Conservation (phyloP, 2,329 filamentous ascomycete species). For the Neobulgaria alba region DNA sequence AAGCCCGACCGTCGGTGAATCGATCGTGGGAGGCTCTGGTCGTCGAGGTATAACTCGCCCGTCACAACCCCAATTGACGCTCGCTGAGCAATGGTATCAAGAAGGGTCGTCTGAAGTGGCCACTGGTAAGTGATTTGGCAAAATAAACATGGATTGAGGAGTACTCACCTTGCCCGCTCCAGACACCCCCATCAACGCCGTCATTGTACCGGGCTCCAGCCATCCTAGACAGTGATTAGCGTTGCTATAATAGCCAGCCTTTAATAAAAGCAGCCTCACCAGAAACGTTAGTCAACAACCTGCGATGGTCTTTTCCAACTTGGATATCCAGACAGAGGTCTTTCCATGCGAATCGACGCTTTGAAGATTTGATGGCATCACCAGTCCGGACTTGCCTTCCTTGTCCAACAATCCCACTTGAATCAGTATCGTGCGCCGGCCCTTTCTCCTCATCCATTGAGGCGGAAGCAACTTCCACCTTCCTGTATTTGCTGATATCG, state of each 20-base stretch:
- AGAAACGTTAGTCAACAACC: neutral
- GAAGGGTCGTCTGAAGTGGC: conserved; percentile 68
- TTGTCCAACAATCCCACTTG: too few species aligned
- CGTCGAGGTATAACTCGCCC: conserved; percentile 68
- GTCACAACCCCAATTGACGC: conserved; percentile 51
- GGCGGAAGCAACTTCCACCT: conserved; percentile 35
- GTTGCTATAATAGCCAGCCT: too few species aligned
- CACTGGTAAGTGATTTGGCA: too few species aligned
- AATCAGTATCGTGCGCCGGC: too few species aligned
- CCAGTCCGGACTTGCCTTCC: too few species aligned
- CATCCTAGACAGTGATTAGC: conserved; percentile 69
- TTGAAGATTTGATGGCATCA: too few species aligned
- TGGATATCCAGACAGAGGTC: neutral
- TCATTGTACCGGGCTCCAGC: conserved; percentile 65
- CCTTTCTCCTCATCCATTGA: conserved; percentile 47
- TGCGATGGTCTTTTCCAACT: neutral
- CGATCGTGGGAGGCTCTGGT: conserved; percentile 47
- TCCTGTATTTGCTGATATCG: too few species aligned
- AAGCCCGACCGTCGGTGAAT: conserved; percentile 65
- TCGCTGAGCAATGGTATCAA: conserved; percentile 68
- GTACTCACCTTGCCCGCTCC: conserved; percentile 85
- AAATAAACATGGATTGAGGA: too few species aligned
- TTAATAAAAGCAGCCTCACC: conserved; percentile 49
- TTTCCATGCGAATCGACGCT: too few species aligned
- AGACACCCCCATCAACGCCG: conserved; percentile 72